Evolutionary conservation across 371 early-diverging fungal species (phyloP), one percentile per base, ranked within the genome.

Genomic region (Syncephalastrum sp.): DNA sequence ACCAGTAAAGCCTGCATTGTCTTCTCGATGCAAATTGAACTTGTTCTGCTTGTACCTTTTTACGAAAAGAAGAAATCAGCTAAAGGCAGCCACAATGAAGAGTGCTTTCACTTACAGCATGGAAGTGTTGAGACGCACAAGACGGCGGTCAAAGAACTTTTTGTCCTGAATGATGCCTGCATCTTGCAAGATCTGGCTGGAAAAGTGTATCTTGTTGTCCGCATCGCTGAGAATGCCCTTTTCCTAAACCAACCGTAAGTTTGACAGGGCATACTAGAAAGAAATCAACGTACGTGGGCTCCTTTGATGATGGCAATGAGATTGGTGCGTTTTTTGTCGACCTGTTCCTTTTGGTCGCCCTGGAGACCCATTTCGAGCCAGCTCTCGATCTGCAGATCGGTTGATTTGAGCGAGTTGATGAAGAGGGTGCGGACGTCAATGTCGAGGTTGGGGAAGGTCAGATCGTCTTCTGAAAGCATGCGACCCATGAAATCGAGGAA

Each of bases 1-100:
- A 64, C 91, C 91, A 2, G 94, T 72, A 67, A 87, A 97, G 0
- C 97, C 97, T 59, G 92, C 93, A 38, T 81, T 83, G 64, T 91
- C 92, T 70, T 97, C 97, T 56, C 92, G 81, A 25, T 89, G 57
- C 25, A 97, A 69, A 50, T 97, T 97, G 79, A 85, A 96, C 69
- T 95, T 95, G 64, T 88, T 84, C 61, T 96, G 96, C 65, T 91
- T 91, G 67, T 93, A 95, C 41, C 84, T 83, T 56, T 16, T 38
- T 21, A 21, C 21, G 2, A 27, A 27, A 13, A 48, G 23, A 47
- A 8, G 29, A 48, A 13, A 41, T 59, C 17, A 29, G 47, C 25
- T 12, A 47, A 44, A 24, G 25, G 13, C 23, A 13, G 0, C 16
- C 3, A 45, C 43, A 7, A 46, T 38, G 16, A 47, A 17, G 15